Conservation (phyloP, 345 rosid genomes). For the Microthlaspi erraticum region DNA sequence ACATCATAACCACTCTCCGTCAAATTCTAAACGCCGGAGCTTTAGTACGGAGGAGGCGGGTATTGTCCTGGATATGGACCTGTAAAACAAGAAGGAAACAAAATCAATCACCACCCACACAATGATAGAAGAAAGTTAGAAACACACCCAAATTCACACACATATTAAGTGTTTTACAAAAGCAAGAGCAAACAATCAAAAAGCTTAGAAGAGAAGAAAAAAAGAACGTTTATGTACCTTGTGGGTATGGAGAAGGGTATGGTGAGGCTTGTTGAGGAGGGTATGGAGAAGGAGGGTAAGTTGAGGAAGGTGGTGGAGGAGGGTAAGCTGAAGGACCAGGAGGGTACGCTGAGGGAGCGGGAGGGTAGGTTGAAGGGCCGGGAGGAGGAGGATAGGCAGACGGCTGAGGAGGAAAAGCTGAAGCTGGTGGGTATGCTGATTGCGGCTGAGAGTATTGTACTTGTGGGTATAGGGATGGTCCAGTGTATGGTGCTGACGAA, state of each 20-base stretch:
- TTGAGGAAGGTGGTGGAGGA: slow-evolving; percentile 47
- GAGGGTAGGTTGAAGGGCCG: slow-evolving; percentile 45
- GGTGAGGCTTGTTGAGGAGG: slow-evolving; percentile 55
- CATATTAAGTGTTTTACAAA: not conserved
- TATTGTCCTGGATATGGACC: slow-evolving; percentile 65
- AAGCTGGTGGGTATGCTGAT: slow-evolving; percentile 46
- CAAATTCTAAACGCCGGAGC: slow-evolving; percentile 14
- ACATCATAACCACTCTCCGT: slow-evolving; percentile 22
- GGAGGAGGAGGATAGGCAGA: slow-evolving; percentile 53
- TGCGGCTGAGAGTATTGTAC: slow-evolving; percentile 46
- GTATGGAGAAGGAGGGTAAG: slow-evolving; percentile 53
- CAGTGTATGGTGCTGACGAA: slow-evolving; percentile 43
- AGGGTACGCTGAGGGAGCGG: slow-evolving; percentile 46
- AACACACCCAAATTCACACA: not conserved
- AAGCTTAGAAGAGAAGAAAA: not conserved
- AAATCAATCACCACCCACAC: slow-evolving; percentile 13
- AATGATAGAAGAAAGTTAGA: not conserved
- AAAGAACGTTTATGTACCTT: slow-evolving; percentile 43
- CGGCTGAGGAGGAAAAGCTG: slow-evolving; percentile 53
- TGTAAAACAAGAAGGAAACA: slow-evolving; percentile 30
- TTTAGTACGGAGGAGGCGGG: slow-evolving; percentile 67
- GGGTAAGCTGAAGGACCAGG: slow-evolving; percentile 52
- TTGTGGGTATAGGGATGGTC: slow-evolving; percentile 46
- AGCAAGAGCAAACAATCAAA: not conserved
- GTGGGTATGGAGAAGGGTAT: slow-evolving; percentile 59